These are phyloP conservation scores for Pichia membranifaciens DNA, from an alignment of 805 yeast genomes.

Conservation along the genomic window DNA sequence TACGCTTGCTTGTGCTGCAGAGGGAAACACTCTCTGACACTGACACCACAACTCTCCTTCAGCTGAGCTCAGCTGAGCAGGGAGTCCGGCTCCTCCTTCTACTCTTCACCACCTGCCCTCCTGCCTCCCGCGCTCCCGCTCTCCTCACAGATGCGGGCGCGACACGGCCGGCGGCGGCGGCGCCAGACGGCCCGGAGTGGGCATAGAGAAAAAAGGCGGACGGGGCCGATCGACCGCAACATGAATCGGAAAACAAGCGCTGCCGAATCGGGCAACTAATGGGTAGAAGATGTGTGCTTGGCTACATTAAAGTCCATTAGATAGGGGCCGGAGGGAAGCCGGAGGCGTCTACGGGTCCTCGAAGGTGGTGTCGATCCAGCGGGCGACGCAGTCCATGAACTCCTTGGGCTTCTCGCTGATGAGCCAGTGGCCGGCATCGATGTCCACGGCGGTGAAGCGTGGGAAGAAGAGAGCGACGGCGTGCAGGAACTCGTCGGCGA, in stretches of 20 bases:
- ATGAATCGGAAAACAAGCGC: too few species aligned
- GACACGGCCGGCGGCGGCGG: constrained; percentile 1
- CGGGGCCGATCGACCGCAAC: background rate
- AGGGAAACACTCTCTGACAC: too few species aligned
- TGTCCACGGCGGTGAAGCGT: constrained; percentile 60
- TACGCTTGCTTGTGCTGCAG: background rate
- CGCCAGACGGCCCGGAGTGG: background rate
- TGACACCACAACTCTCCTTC: too few species aligned
- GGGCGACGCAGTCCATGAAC: constrained; percentile 52
- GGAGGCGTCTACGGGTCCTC: background rate
- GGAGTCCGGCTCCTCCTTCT: too few species aligned
- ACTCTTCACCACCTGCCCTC: too few species aligned
- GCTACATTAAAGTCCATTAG: too few species aligned
- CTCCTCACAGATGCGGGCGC: too few species aligned
- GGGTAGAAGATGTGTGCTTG: too few species aligned
- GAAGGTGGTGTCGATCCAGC: constrained; percentile 3
- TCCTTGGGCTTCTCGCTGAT: constrained; percentile 81
- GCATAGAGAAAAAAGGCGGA: background rate
- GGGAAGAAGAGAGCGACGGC: constrained; percentile 77
- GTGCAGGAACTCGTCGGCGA: constrained; percentile 76
- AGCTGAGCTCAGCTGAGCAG: too few species aligned
- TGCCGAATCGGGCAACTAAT: too few species aligned
- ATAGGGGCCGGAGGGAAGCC: too few species aligned
- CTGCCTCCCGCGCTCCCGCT: too few species aligned
- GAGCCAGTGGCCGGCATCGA: constrained; percentile 91